Evolutionary conservation across 345 rosid genomes (phyloP), one percentile per base, ranked within the genome.

Genomic region (Lagerstroemia speciosa): DNA sequence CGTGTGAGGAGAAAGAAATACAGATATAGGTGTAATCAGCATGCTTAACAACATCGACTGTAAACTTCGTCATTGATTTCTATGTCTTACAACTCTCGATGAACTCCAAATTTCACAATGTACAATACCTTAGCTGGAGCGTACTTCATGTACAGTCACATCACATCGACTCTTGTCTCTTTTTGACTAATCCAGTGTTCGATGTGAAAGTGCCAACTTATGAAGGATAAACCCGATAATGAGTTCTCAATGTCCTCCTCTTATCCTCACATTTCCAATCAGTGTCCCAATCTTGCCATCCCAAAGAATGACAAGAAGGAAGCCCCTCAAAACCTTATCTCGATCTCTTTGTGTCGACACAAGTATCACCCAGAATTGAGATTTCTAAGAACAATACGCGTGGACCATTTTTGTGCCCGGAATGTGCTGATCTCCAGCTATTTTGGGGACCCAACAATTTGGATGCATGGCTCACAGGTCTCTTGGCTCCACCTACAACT

Each of bases 241-340:
- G 6, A 55, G 61, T 55, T 1, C 27, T 36, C 11, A n/a, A 50
- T 22, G 64, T 61, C 34, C 33, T 55, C 69, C 67, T 64, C 46
- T 77, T 58, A 16, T 37, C 19, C 75, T 72, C 72, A 33, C 12
- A 8, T 29, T 70, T 74, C 79, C 5, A 72, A 76, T 78, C 85
- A 71, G 22, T 72, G 87, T 78, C 76, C 74, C 65, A 37, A 22
- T 37, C 30, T 61, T 80, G 88, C 79, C 78, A 74, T 77, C 77
- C 68, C 71, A 79, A 83, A 85, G 85, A 70, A 61, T 63, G 67
- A 76, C 87, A 81, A 33, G 61, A 72, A 43, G 16, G 15, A 71
- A 75, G 65, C 48, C 31, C 73, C 80, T 70, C 46, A 69, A 12
- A 70, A 36, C 81, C 81, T 85, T 78, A 81, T 85, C 89, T 66